Percentiles rank a stretch among this genome's conserved stretches.
phyloP scores from a whole-genome alignment of 2,329 filamentous ascomycete genomes.

The Trichothecium sympodiale region DNA sequence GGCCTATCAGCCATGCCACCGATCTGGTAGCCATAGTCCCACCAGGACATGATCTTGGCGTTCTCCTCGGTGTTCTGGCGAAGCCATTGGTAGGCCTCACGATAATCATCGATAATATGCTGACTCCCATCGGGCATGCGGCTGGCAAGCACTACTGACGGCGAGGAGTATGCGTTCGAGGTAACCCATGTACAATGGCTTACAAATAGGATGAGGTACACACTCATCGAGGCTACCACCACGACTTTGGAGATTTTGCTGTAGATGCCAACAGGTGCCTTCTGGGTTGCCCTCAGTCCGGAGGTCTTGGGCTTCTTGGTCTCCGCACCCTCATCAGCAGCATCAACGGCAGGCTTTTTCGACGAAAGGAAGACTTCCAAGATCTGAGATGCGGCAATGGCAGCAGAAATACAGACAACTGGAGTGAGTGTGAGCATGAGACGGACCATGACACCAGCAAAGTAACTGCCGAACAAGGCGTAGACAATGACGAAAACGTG shows the following conservation, averaged over 20 bases:
- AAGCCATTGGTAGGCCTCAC: slow-evolving; percentile 98
- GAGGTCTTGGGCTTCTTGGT: slow-evolving; percentile 42
- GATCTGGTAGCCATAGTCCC: slow-evolving; percentile 99
- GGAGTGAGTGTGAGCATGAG: slow-evolving; percentile 96
- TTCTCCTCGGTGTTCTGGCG: slow-evolving; percentile 91
- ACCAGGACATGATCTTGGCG: slow-evolving; percentile 99
- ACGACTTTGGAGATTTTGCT: slow-evolving; percentile 65
- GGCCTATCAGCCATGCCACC: slow-evolving; percentile 98
- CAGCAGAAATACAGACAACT: slow-evolving; percentile 88
- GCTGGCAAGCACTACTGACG: slow-evolving; percentile 90
- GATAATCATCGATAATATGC: slow-evolving; percentile 98
- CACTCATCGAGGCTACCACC: slow-evolving; percentile 59
- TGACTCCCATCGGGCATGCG: slow-evolving; percentile 87
- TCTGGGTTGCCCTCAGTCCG: slow-evolving; percentile 58
- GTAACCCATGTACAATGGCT: slow-evolving; percentile 99
- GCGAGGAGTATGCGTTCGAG: slow-evolving; percentile 96
- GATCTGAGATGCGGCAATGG: slow-evolving; percentile 76
- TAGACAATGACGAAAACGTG: slow-evolving; percentile 98
- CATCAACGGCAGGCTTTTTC: slow-evolving; percentile 44
- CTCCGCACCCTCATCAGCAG: slow-evolving; percentile 27
- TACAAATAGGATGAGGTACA: slow-evolving; percentile 88
- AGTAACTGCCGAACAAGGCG: slow-evolving; percentile 92
- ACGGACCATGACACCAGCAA: slow-evolving; percentile 98
- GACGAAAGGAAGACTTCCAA: slow-evolving; percentile 73
- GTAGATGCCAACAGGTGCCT: slow-evolving; percentile 76